Base-by-base conservation (phyloP, 129 eudicot species). In the Flaveria sonorensis region DNA sequence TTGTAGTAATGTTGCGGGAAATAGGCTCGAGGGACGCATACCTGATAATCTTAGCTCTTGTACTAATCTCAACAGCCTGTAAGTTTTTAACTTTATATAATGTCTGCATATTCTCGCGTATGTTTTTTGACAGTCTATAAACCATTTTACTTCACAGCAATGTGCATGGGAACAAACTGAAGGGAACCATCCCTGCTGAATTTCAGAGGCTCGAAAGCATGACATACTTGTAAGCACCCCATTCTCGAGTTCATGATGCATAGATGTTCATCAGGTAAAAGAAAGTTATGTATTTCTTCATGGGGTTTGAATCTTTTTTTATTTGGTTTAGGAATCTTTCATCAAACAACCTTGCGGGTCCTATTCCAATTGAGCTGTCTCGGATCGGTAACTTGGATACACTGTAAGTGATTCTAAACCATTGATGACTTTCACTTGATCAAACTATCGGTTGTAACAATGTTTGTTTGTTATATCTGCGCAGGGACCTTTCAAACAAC, bases 31-130 rank as follows among this genome's bases (percentile, higher is more conserved):
- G 53, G 99, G 99, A 46, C 90, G 86, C 4, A 80, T 95, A 63
- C 99, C 99, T 56, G 90, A 83, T 66, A 92, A 89, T 82, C 85
- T 95, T 52, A 95, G 99, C 84, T 95, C 99, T 10, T 95, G 99
- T 78, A 88, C 94, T 8, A 95, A 95, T 83, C 91, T 95, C 32
- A 95, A 95, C 86, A 95, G 97, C 89, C 93, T 95, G 99, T 95
- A 68, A 87, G 97, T 53, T 21, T 62, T 61, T 19, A 63, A 63
- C 42, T 43, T 28, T 12, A 30, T 15, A 6, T 23, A 39, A 18
- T 3, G 30, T 72, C 57, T 48, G 10, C 30, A 18, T 19, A n/a
- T 46, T 19, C 7, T 13, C 19, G 47, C 6, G 18, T 15, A 52
- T 50, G 69, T 43, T 64, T 64, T 26, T 28, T 16, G 8, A 14